A percentile compares a stretch with the other conserved stretches of the same genome.
Evolutionary conservation across 768 basidiomycete genomes (phyloP).

Genomic region (Coprinopsis marcescibilis): DNA sequence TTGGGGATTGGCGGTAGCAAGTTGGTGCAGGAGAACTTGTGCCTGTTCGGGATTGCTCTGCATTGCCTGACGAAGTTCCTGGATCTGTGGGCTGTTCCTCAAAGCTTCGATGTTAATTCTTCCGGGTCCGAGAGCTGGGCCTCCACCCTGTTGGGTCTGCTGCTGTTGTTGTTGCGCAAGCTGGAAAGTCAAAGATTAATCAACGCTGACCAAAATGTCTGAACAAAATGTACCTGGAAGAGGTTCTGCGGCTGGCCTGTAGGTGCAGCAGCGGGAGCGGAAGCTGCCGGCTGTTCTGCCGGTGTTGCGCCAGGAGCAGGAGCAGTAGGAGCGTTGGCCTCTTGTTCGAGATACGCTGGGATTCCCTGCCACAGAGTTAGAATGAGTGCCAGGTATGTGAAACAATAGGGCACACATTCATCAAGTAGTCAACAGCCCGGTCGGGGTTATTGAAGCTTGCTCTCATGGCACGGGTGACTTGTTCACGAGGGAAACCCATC

Average conservation of each 20-base stretch:
- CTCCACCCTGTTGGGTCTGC: constrained; percentile 29
- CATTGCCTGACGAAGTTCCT: constrained; percentile 67
- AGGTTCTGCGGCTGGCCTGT: constrained; percentile 69
- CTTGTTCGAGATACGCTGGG: constrained; percentile 60
- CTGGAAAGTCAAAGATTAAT: constrained; percentile 27
- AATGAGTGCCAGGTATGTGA: constrained; percentile 5
- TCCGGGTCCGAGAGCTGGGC: constrained; percentile 27
- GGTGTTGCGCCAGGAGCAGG: constrained; percentile 22
- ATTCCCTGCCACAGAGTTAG: constrained; percentile 55
- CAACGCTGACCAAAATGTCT: background rate
- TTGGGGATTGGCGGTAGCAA: constrained; percentile 67
- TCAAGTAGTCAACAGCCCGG: constrained; percentile 95
- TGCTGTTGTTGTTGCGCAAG: constrained; percentile 71
- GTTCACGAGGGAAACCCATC: constrained; percentile 90
- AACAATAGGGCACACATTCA: constrained; percentile 52
- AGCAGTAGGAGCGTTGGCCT: constrained; percentile 31
- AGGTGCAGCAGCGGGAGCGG: constrained; percentile 32
- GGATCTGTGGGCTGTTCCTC: constrained; percentile 58
- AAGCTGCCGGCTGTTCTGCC: constrained; percentile 29
- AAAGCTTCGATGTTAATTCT: constrained; percentile 48
- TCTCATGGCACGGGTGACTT: constrained; percentile 78
- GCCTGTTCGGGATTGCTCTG: constrained; percentile 70
- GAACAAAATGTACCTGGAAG: constrained; percentile 58
- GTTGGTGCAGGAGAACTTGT: constrained; percentile 80
- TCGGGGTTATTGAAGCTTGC: constrained; percentile 98